Evolutionary conservation across 73 alveolate species (phyloP).

Genomic region (Durusdinium trenchii): DNA sequence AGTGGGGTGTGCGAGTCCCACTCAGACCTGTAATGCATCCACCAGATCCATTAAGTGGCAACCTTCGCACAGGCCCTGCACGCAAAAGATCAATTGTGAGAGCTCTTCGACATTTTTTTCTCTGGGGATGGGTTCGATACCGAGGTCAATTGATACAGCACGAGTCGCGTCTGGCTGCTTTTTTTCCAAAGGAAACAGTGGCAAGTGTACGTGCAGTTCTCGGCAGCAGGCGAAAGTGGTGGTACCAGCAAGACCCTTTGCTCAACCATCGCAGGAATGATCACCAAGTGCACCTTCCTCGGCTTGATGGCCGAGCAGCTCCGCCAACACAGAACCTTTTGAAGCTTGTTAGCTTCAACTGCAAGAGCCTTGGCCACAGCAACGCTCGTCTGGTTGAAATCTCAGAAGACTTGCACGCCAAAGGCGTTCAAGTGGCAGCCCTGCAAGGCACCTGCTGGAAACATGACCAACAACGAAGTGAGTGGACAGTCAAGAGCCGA

Average conservation of each 20-base stretch:
- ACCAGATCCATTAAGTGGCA: neutral
- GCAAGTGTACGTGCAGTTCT: neutral
- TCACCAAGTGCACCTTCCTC: neutral
- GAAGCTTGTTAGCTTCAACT: slow-evolving; percentile 30
- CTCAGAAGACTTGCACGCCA: slow-evolving; percentile 38
- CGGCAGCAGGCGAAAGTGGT: neutral
- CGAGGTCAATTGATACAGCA: slow-evolving; percentile 11
- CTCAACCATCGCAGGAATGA: neutral
- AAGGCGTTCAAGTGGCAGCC: slow-evolving; percentile 34
- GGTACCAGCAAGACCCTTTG: neutral
- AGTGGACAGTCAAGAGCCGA: slow-evolving; percentile 28
- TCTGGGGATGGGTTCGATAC: slow-evolving; percentile 58
- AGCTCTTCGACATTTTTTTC: slow-evolving; percentile 38
- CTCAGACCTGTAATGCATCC: slow-evolving; percentile 25
- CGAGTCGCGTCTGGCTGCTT: slow-evolving; percentile 64
- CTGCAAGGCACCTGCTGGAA: slow-evolving; percentile 72
- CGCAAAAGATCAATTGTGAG: slow-evolving; percentile 1
- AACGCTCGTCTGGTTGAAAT: slow-evolving; percentile 5
- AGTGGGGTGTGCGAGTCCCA: slow-evolving; percentile 58
- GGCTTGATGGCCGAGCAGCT: no score
- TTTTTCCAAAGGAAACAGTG: slow-evolving; percentile 51
- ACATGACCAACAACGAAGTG: neutral
- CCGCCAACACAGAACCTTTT: no score
- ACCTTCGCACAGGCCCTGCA: slow-evolving; percentile 66
- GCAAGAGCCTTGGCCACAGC: slow-evolving; percentile 1